Evolutionary conservation across 306 rosid species (phyloP), one percentile per base, ranked within the genome.

Genomic region (Begonia masoniana): DNA sequence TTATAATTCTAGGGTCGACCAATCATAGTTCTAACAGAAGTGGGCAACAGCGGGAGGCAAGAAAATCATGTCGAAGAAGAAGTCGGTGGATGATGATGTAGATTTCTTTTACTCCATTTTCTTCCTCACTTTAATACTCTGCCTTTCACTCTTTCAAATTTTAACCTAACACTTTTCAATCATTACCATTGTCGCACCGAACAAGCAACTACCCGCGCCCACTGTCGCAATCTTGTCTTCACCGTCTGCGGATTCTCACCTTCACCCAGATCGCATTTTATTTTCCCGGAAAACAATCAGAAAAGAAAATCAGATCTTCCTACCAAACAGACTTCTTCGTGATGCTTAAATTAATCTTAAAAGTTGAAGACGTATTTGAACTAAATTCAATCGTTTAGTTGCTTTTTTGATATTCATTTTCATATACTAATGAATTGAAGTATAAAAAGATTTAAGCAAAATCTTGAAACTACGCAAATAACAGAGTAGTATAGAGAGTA

Each of bases 141-240:
- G 10, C 12, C 6, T 6, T 23, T 23, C 15, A 13, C 11, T 35
- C 24, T 10, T 5, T 2, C 19, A 17, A 10, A 26, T 13, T 12
- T 48, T 15, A 15, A 36, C 48, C 55, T 11, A 47, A 51, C 10
- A 6, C 47, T 56, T 43, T 39, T 7, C 10, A 46, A 54, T 49
- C n/a, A 53, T 70, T 54, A 58, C 2, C 43, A 74, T 56, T 81
- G 68, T 41, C 76, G 67, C 56, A 70, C 77, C 46, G 72, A 56
- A 70, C 82, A 87, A 21, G 79, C 94, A 10, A 83, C 96, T 53
- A 81, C 73, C 47, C 70, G 82, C 10, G 94, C 94, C 96, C 96
- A 87, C 61, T 76, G 89, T 55, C 65, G 70, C 73, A 87, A 62
- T 47, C 84, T 77, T 66, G 61, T 74, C 83, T 87, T 87, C 81